A percentile compares a stretch with the other conserved stretches of the same genome.
These are phyloP conservation scores for Chlorella sp. DNA, from an alignment of 139 green algal genomes.

Conservation along the genomic window DNA sequence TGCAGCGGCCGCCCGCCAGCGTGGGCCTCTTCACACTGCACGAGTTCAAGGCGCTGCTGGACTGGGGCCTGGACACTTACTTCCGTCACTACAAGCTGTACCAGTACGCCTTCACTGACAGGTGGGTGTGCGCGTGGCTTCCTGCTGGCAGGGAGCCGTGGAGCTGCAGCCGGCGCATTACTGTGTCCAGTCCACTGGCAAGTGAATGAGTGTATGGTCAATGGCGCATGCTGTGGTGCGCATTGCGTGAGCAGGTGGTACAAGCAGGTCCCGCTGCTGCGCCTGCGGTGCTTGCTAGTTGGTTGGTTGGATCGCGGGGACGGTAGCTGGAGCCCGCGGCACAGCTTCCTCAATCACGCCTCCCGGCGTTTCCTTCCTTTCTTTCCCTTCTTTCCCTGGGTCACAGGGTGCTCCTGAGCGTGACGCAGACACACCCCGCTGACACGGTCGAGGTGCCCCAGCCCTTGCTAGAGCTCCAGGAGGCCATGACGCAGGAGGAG, in stretches of 20 bases:
- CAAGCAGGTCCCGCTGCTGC: no score
- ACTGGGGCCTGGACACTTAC: constrained; percentile 58
- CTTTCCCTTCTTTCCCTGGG: no score
- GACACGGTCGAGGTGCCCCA: constrained; percentile 37
- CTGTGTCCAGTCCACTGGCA: not conserved
- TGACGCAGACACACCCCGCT: constrained; percentile 31
- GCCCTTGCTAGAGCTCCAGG: constrained; percentile 29
- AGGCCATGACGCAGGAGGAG: constrained; percentile 42
- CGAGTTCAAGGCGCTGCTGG: constrained; percentile 42
- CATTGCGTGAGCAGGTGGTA: not conserved
- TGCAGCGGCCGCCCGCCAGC: constrained; percentile 63
- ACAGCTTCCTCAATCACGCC: no score
- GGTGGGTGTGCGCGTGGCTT: constrained; percentile 19
- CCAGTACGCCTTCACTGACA: constrained; percentile 57
- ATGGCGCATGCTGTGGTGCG: not conserved
- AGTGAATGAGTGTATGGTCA: not conserved
- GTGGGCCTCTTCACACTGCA: constrained; percentile 49
- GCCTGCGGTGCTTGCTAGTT: no score
- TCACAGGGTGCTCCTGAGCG: constrained; percentile 44
- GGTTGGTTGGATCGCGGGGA: no score
- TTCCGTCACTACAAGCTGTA: constrained; percentile 75
- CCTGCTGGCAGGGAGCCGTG: not conserved
- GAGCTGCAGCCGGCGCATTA: not conserved
- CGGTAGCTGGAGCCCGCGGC: no score
- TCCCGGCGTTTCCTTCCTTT: no score